phyloP scores from a whole-genome alignment of 192 early-diverging fungal genomes.

The Rhizophagus prolifer region DNA sequence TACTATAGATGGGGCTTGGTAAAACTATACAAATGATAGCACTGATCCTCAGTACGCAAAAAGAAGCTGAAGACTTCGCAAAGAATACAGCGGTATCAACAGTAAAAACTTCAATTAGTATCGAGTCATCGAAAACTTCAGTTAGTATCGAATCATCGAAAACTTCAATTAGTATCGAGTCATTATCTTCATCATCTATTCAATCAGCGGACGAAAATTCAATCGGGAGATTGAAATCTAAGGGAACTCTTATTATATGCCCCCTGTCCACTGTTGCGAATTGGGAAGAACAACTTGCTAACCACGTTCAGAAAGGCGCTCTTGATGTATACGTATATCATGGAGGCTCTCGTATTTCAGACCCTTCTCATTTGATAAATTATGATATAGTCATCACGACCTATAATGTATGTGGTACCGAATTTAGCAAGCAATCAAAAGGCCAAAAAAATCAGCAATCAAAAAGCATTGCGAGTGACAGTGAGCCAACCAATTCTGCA shows the following conservation, averaged over 20 bases:
- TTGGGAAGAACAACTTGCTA: conserved; percentile 51
- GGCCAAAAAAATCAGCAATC: conserved; percentile 37
- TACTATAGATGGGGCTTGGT: conserved; percentile 54
- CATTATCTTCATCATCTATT: background rate
- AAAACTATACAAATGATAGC: conserved; percentile 61
- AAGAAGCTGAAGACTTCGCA: conserved; percentile 32
- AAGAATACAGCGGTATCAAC: background rate
- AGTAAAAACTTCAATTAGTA: conserved; percentile 29
- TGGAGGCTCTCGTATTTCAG: conserved; percentile 43
- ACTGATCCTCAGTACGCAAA: conserved; percentile 49
- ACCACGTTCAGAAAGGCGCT: conserved; percentile 36
- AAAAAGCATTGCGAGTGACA: conserved; percentile 32
- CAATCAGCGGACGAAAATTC: background rate
- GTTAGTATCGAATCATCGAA: conserved; percentile 18
- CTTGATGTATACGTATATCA: conserved; percentile 53
- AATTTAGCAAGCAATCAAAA: conserved; percentile 41
- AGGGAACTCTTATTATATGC: conserved; percentile 54
- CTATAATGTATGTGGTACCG: conserved; percentile 48
- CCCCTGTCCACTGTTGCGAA: conserved; percentile 53
- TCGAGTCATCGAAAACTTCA: background rate
- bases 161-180: conserved; percentile 26
- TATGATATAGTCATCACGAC: conserved; percentile 54
- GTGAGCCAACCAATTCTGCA: too few species aligned
- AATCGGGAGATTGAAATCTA: conserved; percentile 36
- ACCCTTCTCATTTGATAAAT: conserved; percentile 32